These are phyloP conservation scores for Stellera chamaejasme DNA, from an alignment of 345 rosid species.

Conservation along the genomic window DNA sequence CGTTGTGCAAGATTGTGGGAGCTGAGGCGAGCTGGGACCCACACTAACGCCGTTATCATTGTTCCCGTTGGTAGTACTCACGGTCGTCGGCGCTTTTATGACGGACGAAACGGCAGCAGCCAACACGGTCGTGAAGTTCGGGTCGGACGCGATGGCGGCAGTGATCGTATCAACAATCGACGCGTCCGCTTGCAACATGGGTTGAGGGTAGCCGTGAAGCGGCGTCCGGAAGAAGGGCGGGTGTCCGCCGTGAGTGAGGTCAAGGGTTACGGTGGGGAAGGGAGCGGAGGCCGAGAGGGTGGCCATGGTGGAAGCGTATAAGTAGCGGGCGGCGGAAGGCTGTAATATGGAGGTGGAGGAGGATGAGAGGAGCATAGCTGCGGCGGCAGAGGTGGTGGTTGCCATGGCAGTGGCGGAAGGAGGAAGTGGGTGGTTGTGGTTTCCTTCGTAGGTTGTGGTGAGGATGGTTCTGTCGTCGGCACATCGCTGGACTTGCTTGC, in stretches of 20 bases:
- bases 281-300: conserved; percentile 73
- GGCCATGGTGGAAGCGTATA: conserved; percentile 71
- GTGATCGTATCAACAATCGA: conserved; percentile 61
- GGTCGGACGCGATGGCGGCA: conserved; percentile 74
- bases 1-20: conserved; percentile 92
- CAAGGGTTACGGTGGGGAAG: conserved; percentile 88
- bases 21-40: conserved; percentile 57
- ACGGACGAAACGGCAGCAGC: conserved; percentile 70
- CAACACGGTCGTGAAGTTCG: conserved; percentile 72
- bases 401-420: conserved; percentile 34
- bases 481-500: conserved; percentile 75
- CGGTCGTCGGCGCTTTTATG: conserved; percentile 25
- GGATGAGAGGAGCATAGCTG: conserved; percentile 31
- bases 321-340: conserved; percentile 18
- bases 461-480: conserved; percentile 24
- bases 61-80: conserved; percentile 11
- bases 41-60: not conserved
- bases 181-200: conserved; percentile 22
- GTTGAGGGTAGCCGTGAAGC: conserved; percentile 30
- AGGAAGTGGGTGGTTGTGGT: conserved; percentile 37
- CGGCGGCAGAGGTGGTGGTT: conserved; percentile 34
- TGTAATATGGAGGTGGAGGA: conserved; percentile 5
- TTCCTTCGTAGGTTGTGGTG: conserved; percentile 34
- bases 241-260: conserved; percentile 56
- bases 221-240: conserved; percentile 32